Base-by-base conservation (phyloP, 306 rosid species). In the Gynostemma pentaphyllum region DNA sequence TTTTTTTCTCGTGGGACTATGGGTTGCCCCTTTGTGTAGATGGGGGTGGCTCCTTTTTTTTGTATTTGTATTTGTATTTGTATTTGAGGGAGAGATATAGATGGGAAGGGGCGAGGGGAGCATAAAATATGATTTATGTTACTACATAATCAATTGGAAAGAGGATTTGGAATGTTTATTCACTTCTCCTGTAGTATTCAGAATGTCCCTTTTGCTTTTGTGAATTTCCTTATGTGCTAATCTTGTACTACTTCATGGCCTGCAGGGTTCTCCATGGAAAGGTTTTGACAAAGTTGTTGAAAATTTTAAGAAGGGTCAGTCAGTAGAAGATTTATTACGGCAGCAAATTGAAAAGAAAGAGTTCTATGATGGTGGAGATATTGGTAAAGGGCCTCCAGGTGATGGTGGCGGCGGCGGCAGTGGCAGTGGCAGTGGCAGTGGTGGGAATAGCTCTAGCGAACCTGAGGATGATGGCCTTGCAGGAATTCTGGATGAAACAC, bases 311-410 rank as follows among this genome's bases (percentile, higher is more conserved):
- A 85, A 83, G 80, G 82, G 84, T 66, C 45, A 64, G 24, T 82
- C 95, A 0, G 45, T 89, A 50, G 89, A 89, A 79, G 85, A 80
- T 67, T 66, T 84, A 49, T 53, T 91, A 39, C 78, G 70, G 57
- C 64, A 77, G 39, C 89, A 86, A 81, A 82, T 88, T 44, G 72
- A 59, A 62, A 82, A 84, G 70, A 81, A 82, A 26, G 85, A 79
- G 45, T 76, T 40, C 67, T 64, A 13, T 63, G 81, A 67, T 69
- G 81, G 81, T 69, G 81, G 81, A 29, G 80, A 83, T 5, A 45
- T 62, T 28, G 90, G 89, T 1, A 72, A 36, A 36, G 42, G 24
- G 53, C 83, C 85, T 26, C 83, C 82, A 9, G 21, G 76, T 6
- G 68, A 82, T 0, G 75, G 92, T 0, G 72, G 83, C 0, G 63